Percentiles rank a stretch among this genome's conserved stretches.
These are phyloP conservation scores for Noccaea bulbosa DNA, from an alignment of 345 rosid genomes.

Conservation along the genomic window DNA sequence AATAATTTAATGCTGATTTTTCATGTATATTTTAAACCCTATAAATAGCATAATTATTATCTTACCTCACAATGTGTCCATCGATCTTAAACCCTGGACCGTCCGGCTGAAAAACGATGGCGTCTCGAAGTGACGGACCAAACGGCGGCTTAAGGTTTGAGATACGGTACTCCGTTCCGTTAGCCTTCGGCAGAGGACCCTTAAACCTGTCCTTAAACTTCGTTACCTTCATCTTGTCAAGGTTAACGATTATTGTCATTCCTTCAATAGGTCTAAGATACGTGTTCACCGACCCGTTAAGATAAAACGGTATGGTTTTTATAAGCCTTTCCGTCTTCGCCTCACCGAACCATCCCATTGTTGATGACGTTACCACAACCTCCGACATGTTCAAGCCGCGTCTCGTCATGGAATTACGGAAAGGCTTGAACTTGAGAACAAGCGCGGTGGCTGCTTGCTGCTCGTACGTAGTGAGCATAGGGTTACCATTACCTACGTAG, in stretches of 20 bases:
- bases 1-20: background rate
- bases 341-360: conserved; percentile 76
- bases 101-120: conserved; percentile 58
- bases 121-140: conserved; percentile 45
- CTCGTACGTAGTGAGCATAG: conserved; percentile 58
- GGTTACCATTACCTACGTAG: conserved; percentile 62
- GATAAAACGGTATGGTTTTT: conserved; percentile 51
- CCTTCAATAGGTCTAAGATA: conserved; percentile 71
- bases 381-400: conserved; percentile 58
- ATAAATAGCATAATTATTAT: background rate
- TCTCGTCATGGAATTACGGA: conserved; percentile 45
- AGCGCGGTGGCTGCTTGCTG: conserved; percentile 46
- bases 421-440: conserved; percentile 50
- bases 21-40: no score
- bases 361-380: conserved; percentile 62
- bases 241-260: conserved; percentile 54
- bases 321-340: conserved; percentile 49
- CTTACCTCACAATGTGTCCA: conserved; percentile 52
- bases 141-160: conserved; percentile 33
- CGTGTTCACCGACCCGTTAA: conserved; percentile 55
- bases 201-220: conserved; percentile 50
- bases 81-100: conserved; percentile 61
- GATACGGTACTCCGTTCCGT: conserved; percentile 64
- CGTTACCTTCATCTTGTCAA: conserved; percentile 57
- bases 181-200: conserved; percentile 62